These are phyloP conservation scores for Cutaneotrichosporon mucoides DNA, from an alignment of 1,284 basidiomycete genomes.

Conservation along the genomic window DNA sequence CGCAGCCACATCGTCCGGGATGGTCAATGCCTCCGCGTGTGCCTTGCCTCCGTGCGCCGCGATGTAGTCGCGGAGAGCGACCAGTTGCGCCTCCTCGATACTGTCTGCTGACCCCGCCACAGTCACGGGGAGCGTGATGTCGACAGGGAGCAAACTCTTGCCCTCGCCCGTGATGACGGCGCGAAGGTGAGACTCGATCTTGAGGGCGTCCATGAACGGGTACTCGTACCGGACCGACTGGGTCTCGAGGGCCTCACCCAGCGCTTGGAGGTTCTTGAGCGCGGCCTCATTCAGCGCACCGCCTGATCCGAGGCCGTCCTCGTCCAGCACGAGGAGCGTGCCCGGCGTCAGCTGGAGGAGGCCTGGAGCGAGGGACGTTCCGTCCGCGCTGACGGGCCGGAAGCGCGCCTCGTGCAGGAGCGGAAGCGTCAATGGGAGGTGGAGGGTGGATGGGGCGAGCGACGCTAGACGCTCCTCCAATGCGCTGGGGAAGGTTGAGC, in stretches of 20 bases:
- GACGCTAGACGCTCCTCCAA: constrained; percentile 19
- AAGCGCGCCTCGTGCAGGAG: constrained; percentile 38
- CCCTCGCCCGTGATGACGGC: constrained; percentile 39
- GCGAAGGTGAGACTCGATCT: constrained; percentile 41
- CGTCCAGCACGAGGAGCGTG: constrained; percentile 22
- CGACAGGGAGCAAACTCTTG: constrained; percentile 44
- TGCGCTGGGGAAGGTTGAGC: neutral
- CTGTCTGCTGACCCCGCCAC: neutral
- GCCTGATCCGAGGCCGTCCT: constrained; percentile 38
- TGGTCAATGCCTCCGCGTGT: constrained; percentile 25
- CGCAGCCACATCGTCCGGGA: constrained; percentile 37
- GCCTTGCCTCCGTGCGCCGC: constrained; percentile 12
- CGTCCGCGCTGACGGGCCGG: constrained; percentile 30
- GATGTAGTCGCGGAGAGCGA: constrained; percentile 30
- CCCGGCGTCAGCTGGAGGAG: constrained; percentile 39
- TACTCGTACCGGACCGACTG: constrained; percentile 45
- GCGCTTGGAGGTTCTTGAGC: constrained; percentile 39
- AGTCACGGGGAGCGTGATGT: constrained; percentile 30
- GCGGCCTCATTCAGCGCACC: constrained; percentile 43
- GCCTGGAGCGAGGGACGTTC: constrained; percentile 37
- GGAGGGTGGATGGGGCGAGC: constrained; percentile 29
- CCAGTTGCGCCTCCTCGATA: constrained; percentile 12
- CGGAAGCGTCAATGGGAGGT: constrained; percentile 33
- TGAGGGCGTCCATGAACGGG: constrained; percentile 45
- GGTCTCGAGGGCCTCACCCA: constrained; percentile 33